Evolutionary conservation across 257 asterid genomes (phyloP).

Genomic region (Solanum tarapatanum): DNA sequence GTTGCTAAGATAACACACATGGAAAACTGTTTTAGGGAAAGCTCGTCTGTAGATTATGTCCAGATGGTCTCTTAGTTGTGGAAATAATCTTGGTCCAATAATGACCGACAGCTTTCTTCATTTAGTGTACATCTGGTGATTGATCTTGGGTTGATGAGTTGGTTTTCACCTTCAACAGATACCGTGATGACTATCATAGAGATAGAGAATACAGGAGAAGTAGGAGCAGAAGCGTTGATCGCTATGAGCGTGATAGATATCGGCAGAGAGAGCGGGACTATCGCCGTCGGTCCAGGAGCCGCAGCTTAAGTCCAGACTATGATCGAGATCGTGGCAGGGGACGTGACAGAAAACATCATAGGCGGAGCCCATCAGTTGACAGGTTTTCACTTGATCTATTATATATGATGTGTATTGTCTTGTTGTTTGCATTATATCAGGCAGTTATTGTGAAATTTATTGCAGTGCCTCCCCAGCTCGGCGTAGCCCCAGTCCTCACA

Average conservation of each 20-base stretch:
- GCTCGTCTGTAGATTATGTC: neutral
- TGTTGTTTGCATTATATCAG: neutral
- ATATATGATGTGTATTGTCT: neutral
- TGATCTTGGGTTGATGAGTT: neutral
- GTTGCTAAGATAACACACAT: neutral
- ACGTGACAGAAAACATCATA: conserved; percentile 1
- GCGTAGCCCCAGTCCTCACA: conserved; percentile 8
- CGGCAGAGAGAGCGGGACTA: conserved; percentile 9
- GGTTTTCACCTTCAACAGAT: conserved; percentile 8
- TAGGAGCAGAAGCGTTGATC: conserved; percentile 21
- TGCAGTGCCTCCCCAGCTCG: conserved; percentile 12
- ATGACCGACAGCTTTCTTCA: neutral
- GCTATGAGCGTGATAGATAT: conserved; percentile 13
- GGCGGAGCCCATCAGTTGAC: conserved; percentile 13
- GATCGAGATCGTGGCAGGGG: conserved; percentile 9
- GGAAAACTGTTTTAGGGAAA: neutral
- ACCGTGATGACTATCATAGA: conserved; percentile 17
- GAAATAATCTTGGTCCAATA: neutral
- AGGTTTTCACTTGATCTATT: conserved; percentile 8
- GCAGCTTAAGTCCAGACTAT: conserved; percentile 18
- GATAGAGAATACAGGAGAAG: conserved; percentile 20
- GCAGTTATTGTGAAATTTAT: neutral
- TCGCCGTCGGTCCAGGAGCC: conserved; percentile 19
- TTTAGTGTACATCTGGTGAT: neutral
- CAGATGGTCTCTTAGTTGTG: neutral